Conservation (phyloP, 176 grass and related monocot genomes). For the Oryza meridionalis region DNA sequence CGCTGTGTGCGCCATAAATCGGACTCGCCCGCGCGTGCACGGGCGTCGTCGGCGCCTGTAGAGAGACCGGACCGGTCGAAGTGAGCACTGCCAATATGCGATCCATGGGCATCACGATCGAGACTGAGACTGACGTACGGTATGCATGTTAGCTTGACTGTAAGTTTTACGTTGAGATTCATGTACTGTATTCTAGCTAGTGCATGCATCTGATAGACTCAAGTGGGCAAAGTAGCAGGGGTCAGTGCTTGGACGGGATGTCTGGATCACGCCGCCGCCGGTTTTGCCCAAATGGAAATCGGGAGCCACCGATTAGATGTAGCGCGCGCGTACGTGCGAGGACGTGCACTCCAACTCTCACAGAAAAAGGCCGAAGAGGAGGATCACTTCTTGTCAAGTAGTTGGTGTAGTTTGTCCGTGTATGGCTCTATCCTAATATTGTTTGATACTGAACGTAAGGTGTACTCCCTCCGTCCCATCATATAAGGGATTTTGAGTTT, state of each 20-base stretch:
- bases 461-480: too few species aligned
- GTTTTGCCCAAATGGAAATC: slow-evolving; percentile 11
- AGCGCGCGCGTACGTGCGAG: too few species aligned
- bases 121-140: background rate
- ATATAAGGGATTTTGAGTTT: too few species aligned
- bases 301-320: background rate
- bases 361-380: too few species aligned
- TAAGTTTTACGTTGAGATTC: background rate
- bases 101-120: background rate
- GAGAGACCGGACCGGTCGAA: background rate
- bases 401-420: too few species aligned
- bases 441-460: background rate
- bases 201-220: background rate
- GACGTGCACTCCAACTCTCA: too few species aligned
- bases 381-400: too few species aligned
- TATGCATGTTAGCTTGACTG: background rate
- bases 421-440: background rate
- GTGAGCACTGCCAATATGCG: background rate
- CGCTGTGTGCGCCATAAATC: background rate
- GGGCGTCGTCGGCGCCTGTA: background rate
- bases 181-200: too few species aligned
- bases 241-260: background rate
- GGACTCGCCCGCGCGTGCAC: too few species aligned
- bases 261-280: background rate
- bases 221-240: background rate